Percentiles rank a stretch among this genome's conserved stretches.
Evolutionary conservation across 768 basidiomycete genomes (phyloP).

Genomic region (Atractiella rhizophila): DNA sequence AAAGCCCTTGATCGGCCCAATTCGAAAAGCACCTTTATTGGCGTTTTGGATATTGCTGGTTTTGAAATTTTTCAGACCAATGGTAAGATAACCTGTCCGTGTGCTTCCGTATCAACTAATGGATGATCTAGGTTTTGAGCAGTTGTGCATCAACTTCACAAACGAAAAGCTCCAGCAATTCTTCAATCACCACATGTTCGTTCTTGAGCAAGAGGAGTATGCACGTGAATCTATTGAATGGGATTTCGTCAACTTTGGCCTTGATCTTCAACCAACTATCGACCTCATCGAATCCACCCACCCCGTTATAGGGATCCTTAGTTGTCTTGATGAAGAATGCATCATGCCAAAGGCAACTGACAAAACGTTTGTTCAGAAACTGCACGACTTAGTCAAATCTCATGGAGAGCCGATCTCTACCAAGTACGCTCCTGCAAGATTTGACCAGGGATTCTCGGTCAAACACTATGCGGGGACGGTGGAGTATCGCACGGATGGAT

Average conservation of each 20-base stretch:
- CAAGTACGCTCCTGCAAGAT: constrained; percentile 66
- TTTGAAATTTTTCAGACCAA: constrained; percentile 53
- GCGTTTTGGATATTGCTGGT: constrained; percentile 94
- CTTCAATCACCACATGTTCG: constrained; percentile 99
- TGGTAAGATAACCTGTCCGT: not conserved
- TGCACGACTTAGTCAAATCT: constrained; percentile 27
- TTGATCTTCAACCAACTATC: constrained; percentile 92
- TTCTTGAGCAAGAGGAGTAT: constrained; percentile 96
- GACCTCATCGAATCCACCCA: constrained; percentile 75
- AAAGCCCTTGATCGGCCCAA: constrained; percentile 66
- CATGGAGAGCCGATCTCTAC: constrained; percentile 23
- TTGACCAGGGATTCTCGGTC: constrained; percentile 81
- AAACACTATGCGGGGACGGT: constrained; percentile 92
- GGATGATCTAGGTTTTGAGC: constrained; percentile 58
- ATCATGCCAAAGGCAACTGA: constrained; percentile 99
- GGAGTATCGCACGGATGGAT: constrained; percentile 82
- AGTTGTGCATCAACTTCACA: constrained; percentile 92
- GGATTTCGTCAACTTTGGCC: constrained; percentile 93
- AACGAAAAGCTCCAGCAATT: constrained; percentile 97
- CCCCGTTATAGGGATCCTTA: constrained; percentile 58
- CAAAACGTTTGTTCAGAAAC: constrained; percentile 75
- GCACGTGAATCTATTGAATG: constrained; percentile 85
- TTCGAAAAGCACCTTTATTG: constrained; percentile 70
- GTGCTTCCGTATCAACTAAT: not conserved
- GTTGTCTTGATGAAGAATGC: constrained; percentile 86